Evolutionary conservation across 192 early-diverging fungal species (phyloP), one percentile per base, ranked within the genome.

Genomic region (Gaertneriomyces semiglobifer): DNA sequence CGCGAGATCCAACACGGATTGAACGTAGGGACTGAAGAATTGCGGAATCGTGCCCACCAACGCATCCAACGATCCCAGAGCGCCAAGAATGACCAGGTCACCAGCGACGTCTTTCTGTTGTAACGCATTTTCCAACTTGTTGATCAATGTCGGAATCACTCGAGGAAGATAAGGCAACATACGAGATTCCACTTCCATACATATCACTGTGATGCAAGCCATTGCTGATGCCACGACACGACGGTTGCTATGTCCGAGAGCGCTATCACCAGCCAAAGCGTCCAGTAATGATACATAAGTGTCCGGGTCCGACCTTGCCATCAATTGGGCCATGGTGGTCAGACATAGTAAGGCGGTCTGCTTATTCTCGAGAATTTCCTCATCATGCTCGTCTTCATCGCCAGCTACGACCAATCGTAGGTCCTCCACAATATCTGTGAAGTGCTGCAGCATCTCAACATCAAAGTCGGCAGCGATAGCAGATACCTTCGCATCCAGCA

Each of bases 281-380:
- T 61, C 76, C 16, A 92, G 62, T n/a, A 87, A 70, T 7, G 74
- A 68, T 7, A 80, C 65, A 66, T 93, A 92, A 63, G 82, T 75
- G 14, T 77, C 77, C 11, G 88, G 81, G 25, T 88, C 84, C 14
- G 68, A 68, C 39, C 76, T 69, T 8, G 86, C 90, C 73, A 92
- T 86, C 25, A 77, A 66, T 19, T 77, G 81, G 8, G 88, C 84
- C 47, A 95, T 81, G 20, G 88, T 84, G 7, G 89, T 81, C 40
- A 97, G 66, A 71, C 93, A 94, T 51, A 89, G 63, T 44, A 97
- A 71, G 14, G 89, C 90, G 0, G 88, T 80, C 73, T 94, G 90
- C 74, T 87, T 89, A 74, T 84, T 88, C 60, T 74, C 71, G 10
- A 69, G 33, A 46, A 75, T 63, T 7, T 77, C 73, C 10, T 72